Percentiles rank a stretch among this genome's conserved stretches.
These are phyloP conservation scores for Salix brachista DNA, from an alignment of 345 rosid species.

Conservation along the genomic window DNA sequence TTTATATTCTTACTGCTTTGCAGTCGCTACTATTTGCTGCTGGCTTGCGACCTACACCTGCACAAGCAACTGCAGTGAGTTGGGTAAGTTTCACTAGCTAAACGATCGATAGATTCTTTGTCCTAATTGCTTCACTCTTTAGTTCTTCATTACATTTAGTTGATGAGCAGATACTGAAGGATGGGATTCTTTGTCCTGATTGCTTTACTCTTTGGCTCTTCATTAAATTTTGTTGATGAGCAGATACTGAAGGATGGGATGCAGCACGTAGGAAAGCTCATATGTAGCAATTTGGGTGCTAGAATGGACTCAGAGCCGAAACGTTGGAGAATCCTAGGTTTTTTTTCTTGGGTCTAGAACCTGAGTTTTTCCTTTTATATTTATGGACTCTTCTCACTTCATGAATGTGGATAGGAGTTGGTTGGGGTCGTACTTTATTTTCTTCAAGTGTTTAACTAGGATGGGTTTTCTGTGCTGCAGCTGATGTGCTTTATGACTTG, in stretches of 20 bases:
- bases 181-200: constrained; percentile 43
- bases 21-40: constrained; percentile 99
- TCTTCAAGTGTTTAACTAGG: constrained; percentile 12
- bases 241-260: constrained; percentile 94
- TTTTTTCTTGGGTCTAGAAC: constrained; percentile 5
- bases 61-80: constrained; percentile 91
- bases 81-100: constrained; percentile 56
- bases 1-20: constrained; percentile 45
- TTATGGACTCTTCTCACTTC: not conserved
- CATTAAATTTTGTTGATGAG: constrained; percentile 10
- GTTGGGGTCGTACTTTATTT: not conserved
- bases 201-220: not conserved
- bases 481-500: constrained; percentile 88
- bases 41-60: constrained; percentile 90
- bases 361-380: not conserved
- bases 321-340: constrained; percentile 87
- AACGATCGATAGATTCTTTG: not conserved
- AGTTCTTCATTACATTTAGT: not conserved
- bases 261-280: constrained; percentile 90
- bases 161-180: constrained; percentile 66
- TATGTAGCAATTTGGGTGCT: constrained; percentile 91
- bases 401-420: constrained; percentile 9
- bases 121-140: not conserved
- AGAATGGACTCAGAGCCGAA: constrained; percentile 99
- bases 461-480: constrained; percentile 38